Conservation (phyloP, 352 stramenopile species). For the Phytophthora agathidicida region DNA sequence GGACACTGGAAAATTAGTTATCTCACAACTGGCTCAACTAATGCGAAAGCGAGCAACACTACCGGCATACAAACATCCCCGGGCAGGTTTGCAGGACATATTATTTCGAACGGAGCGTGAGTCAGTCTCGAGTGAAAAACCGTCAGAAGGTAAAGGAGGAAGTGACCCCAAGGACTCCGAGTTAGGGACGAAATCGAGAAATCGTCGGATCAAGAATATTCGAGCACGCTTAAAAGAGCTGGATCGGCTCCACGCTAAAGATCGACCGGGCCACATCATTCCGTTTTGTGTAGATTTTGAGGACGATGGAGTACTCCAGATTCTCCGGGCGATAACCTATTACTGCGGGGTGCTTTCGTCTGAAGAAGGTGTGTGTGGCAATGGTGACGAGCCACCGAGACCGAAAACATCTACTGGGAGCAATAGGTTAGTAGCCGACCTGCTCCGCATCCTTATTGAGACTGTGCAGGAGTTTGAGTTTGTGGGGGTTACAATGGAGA, state of each 20-base stretch:
- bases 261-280: conserved; percentile 61
- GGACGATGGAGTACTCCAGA: conserved; percentile 44
- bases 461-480: conserved; percentile 48
- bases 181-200: conserved; percentile 43
- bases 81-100: conserved; percentile 57
- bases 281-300: conserved; percentile 72
- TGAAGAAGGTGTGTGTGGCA: background rate
- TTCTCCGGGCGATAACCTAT: conserved; percentile 36
- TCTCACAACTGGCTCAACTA: conserved; percentile 38
- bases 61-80: conserved; percentile 51
- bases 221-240: conserved; percentile 48
- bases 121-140: conserved; percentile 18
- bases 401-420: background rate
- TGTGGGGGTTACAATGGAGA: conserved; percentile 31
- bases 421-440: conserved; percentile 24
- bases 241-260: conserved; percentile 32
- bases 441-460: conserved; percentile 44
- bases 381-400: background rate
- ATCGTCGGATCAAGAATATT: conserved; percentile 69
- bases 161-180: conserved; percentile 11
- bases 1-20: conserved; percentile 37
- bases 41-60: conserved; percentile 46
- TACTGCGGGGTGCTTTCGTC: conserved; percentile 20
- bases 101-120: conserved; percentile 48
- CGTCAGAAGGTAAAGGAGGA: background rate